phyloP scores from a whole-genome alignment of 2,329 filamentous ascomycete genomes.

The Cordyceps farinosa region DNA sequence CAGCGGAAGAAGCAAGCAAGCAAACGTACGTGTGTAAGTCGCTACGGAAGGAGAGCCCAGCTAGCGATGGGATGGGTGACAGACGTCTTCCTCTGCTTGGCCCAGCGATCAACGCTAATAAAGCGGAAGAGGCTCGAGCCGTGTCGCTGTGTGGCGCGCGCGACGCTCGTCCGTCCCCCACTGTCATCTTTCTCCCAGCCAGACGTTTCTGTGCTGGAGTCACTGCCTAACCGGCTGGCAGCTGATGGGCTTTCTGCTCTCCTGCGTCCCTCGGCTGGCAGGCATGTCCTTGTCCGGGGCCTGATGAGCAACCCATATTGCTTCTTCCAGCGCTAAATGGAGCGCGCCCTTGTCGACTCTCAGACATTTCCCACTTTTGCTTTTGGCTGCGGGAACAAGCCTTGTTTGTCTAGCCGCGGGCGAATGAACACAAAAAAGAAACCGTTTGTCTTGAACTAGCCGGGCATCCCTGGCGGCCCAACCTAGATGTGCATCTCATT shows the following conservation, averaged over 20 bases:
- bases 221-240: not conserved
- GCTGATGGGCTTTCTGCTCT: not conserved
- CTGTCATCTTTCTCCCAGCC: not conserved
- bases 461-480: slow-evolving; percentile 2
- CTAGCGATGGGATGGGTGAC: not conserved
- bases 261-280: not conserved
- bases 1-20: not conserved
- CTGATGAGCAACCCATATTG: slow-evolving; percentile 5
- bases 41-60: not conserved
- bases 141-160: slow-evolving; percentile 1
- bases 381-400: slow-evolving; percentile 3
- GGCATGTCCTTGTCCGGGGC: not conserved
- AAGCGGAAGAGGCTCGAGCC: slow-evolving; percentile 1
- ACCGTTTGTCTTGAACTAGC: slow-evolving; percentile 4
- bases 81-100: not conserved
- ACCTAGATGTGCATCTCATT: slow-evolving; percentile 9
- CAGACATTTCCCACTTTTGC: slow-evolving; percentile 14
- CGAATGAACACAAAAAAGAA: slow-evolving; percentile 8
- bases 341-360: not conserved
- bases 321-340: slow-evolving; percentile 7
- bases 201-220: not conserved
- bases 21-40: not conserved
- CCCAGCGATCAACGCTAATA: not conserved
- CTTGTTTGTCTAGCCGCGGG: not conserved
- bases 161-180: not conserved